These are phyloP conservation scores for Teratosphaeria gauchensis DNA, from an alignment of 2,329 filamentous ascomycete species.

Conservation along the genomic window DNA sequence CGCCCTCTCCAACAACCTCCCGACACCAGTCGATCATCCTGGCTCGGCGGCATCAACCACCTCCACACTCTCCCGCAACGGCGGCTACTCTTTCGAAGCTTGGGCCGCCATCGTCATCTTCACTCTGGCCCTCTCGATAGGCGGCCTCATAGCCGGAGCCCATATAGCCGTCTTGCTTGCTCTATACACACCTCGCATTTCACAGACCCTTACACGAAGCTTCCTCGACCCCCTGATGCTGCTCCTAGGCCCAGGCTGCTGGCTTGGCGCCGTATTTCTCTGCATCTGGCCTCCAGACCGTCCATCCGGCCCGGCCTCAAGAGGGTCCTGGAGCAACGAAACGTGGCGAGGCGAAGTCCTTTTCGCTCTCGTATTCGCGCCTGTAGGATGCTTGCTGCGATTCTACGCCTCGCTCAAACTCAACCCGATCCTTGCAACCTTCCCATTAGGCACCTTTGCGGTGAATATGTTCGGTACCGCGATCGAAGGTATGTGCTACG, in stretches of 20 bases:
- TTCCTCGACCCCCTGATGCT: conserved; percentile 55
- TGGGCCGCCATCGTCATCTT: conserved; percentile 63
- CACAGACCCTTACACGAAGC: conserved; percentile 47
- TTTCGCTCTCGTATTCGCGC: conserved; percentile 74
- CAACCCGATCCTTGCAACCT: conserved; percentile 57
- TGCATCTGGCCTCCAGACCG: conserved; percentile 60
- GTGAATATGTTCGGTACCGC: conserved; percentile 72
- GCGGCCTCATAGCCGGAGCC: conserved; percentile 60
- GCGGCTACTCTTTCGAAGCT: conserved; percentile 76
- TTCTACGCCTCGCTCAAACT: conserved; percentile 63
- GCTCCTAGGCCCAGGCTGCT: conserved; percentile 60
- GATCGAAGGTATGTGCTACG: conserved; percentile 65
- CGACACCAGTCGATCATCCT: conserved; percentile 39
- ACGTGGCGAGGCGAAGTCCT: conserved; percentile 66
- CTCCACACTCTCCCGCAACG: conserved; percentile 43
- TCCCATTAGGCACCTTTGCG: conserved; percentile 77
- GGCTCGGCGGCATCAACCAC: conserved; percentile 17
- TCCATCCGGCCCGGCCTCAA: conserved; percentile 22
- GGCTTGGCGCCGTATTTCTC: conserved; percentile 68
- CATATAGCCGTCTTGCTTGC: conserved; percentile 61
- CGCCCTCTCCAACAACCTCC: conserved; percentile 64
- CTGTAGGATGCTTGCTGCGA: conserved; percentile 63
- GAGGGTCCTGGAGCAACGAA: conserved; percentile 34
- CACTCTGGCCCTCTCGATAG: conserved; percentile 61
- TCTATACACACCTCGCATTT: conserved; percentile 49